phyloP scores from a whole-genome alignment of 2,329 filamentous ascomycete genomes.

The Fusarium protoensiforme region DNA sequence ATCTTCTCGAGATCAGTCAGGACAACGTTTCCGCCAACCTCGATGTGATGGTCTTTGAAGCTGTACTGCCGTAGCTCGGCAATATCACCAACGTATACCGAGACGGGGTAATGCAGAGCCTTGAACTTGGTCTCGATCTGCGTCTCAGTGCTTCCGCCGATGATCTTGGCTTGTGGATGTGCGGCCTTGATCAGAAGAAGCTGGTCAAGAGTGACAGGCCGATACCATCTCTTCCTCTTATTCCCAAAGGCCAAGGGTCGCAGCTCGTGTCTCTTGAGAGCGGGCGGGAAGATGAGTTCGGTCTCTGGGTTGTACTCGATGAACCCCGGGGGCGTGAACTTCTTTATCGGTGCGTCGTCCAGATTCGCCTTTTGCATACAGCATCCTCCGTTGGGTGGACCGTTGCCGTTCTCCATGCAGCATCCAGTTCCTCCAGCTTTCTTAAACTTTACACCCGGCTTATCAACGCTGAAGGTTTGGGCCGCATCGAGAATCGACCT shows the following conservation, averaged over 20 bases:
- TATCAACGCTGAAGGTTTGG: conserved; percentile 80
- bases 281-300: conserved; percentile 92
- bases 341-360: conserved; percentile 66
- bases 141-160: conserved; percentile 95
- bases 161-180: conserved; percentile 89
- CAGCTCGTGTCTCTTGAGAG: conserved; percentile 84
- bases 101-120: conserved; percentile 87
- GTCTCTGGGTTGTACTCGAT: conserved; percentile 95
- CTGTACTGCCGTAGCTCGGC: conserved; percentile 85
- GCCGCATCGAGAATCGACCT: conserved; percentile 93
- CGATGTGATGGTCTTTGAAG: conserved; percentile 83
- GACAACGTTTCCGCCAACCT: conserved; percentile 92
- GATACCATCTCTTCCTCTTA: conserved; percentile 93
- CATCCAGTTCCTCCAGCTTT: conserved; percentile 66
- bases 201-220: conserved; percentile 87
- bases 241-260: conserved; percentile 90
- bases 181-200: conserved; percentile 90
- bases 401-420: conserved; percentile 74
- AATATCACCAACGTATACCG: conserved; percentile 94
- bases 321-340: conserved; percentile 88
- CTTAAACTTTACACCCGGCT: conserved; percentile 57
- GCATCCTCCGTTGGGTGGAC: conserved; percentile 61
- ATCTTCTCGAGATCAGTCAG: conserved; percentile 92
- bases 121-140: conserved; percentile 99
- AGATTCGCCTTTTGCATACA: conserved; percentile 72